Evolutionary conservation across 2,329 filamentous ascomycete genomes (phyloP).

Genomic region (Zymoseptoria crescenta): DNA sequence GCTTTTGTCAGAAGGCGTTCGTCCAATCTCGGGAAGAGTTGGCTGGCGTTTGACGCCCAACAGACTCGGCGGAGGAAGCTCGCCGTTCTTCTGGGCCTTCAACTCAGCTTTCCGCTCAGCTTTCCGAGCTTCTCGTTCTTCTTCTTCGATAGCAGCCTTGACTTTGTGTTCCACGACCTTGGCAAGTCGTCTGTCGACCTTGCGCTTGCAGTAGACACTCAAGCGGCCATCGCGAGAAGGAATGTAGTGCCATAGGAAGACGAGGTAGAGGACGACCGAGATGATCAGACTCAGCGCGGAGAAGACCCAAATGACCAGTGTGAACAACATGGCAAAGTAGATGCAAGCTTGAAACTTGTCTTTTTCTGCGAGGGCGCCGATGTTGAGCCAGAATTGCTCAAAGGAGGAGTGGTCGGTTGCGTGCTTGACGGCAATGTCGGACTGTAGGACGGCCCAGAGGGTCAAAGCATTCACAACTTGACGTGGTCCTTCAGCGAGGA

Average conservation of each 20-base stretch:
- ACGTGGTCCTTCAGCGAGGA: conserved; percentile 86
- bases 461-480: conserved; percentile 87
- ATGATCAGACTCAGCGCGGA: conserved; percentile 65
- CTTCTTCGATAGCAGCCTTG: conserved; percentile 77
- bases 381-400: conserved; percentile 73
- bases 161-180: conserved; percentile 80
- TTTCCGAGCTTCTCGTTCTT: conserved; percentile 51
- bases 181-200: conserved; percentile 78
- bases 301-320: conserved; percentile 80
- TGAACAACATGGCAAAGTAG: conserved; percentile 86
- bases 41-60: conserved; percentile 41
- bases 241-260: conserved; percentile 90
- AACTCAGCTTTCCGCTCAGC: conserved; percentile 47
- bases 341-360: conserved; percentile 75
- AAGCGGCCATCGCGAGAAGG: conserved; percentile 73
- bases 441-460: conserved; percentile 72
- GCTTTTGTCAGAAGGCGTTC: conserved; percentile 47
- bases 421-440: conserved; percentile 55
- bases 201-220: conserved; percentile 78
- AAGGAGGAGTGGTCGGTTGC: conserved; percentile 55
- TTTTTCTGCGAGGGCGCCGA: conserved; percentile 62
- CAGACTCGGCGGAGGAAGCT: conserved; percentile 12
- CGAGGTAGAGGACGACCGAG: conserved; percentile 69
- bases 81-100: conserved; percentile 31
- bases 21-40: conserved; percentile 58